Percentiles rank a stretch among this genome's conserved stretches.
These are phyloP conservation scores for Aspergillus pseudoviridinutans DNA, from an alignment of 2,329 filamentous ascomycete genomes.

Conservation along the genomic window DNA sequence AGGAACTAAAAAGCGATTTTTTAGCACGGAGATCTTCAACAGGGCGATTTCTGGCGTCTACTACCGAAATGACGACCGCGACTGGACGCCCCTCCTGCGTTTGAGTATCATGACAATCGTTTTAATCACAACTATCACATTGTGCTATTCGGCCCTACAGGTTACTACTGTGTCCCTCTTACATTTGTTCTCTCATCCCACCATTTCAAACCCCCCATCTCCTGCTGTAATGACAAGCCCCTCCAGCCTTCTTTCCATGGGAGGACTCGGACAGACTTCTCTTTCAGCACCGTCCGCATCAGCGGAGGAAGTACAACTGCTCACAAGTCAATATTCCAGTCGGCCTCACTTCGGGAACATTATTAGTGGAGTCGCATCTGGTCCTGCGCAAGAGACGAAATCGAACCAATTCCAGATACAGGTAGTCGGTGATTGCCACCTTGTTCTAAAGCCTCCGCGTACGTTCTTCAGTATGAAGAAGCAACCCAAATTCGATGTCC, in stretches of 20 bases:
- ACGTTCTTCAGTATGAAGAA: constrained; percentile 42
- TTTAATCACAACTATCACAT: constrained; percentile 23
- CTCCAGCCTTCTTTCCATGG: constrained; percentile 18
- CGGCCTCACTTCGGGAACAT: constrained; percentile 24
- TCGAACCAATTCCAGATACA: constrained; percentile 49
- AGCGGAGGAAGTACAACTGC: constrained; percentile 14
- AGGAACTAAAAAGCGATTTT: constrained; percentile 7
- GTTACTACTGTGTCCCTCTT: constrained; percentile 20
- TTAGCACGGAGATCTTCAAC: constrained; percentile 23
- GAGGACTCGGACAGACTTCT: constrained; percentile 20
- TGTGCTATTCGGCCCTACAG: constrained; percentile 30
- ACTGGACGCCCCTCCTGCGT: constrained; percentile 24
- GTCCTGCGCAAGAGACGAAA: constrained; percentile 21
- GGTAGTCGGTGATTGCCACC: constrained; percentile 51
- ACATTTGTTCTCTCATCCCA: constrained; percentile 22
- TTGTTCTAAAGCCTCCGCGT: constrained; percentile 49
- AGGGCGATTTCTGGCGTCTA: constrained; percentile 20
- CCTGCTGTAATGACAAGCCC: constrained; percentile 13
- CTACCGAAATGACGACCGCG: constrained; percentile 17
- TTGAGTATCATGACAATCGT: constrained; percentile 26
- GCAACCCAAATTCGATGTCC: constrained; percentile 47
- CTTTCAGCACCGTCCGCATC: constrained; percentile 21
- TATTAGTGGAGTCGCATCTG: constrained; percentile 20
- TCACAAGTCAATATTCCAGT: constrained; percentile 12
- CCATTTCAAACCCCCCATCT: constrained; percentile 17